Evolutionary conservation across 129 eudicot species (phyloP).

Genomic region (Apium graveolens): DNA sequence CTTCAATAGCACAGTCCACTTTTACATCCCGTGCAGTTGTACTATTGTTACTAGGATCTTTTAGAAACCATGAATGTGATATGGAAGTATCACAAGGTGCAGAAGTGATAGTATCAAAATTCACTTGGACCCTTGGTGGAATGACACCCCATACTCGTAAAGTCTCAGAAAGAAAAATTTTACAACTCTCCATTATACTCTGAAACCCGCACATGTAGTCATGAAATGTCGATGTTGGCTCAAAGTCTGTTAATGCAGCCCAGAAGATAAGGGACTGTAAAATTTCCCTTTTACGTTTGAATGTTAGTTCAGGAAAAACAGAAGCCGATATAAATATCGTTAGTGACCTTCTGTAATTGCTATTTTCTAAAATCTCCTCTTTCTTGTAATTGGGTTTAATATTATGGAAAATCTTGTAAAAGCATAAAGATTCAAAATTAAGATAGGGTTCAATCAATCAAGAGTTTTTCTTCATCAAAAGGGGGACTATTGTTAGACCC

Average conservation of each 20-base stretch:
- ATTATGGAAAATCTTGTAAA: slow-evolving; percentile 58
- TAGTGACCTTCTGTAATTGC: slow-evolving; percentile 41
- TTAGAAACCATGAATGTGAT: slow-evolving; percentile 39
- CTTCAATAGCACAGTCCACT: slow-evolving; percentile 14
- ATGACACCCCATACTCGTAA: slow-evolving; percentile 43
- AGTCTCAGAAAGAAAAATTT: slow-evolving; percentile 38
- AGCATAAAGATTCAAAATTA: slow-evolving; percentile 79
- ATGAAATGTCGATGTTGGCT: slow-evolving; percentile 49
- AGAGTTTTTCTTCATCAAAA: slow-evolving; percentile 42
- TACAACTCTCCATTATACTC: slow-evolving; percentile 52
- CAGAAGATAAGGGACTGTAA: slow-evolving; percentile 46
- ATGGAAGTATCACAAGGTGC: slow-evolving; percentile 26
- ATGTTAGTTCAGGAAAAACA: slow-evolving; percentile 60
- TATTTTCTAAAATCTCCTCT: slow-evolving; percentile 18
- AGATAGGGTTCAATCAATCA: slow-evolving; percentile 38
- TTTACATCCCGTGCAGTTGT: slow-evolving; percentile 17
- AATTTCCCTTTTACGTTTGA: slow-evolving; percentile 48
- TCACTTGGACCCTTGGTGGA: slow-evolving; percentile 31
- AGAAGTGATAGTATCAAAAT: slow-evolving; percentile 22
- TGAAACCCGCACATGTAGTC: slow-evolving; percentile 85
- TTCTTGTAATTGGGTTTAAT: slow-evolving; percentile 28
- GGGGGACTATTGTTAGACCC: no score
- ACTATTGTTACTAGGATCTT: slow-evolving; percentile 33
- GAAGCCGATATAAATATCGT: slow-evolving; percentile 69
- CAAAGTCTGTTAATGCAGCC: slow-evolving; percentile 69